Conservation (phyloP, 352 stramenopile species). For the Aphanomyces invadans region DNA sequence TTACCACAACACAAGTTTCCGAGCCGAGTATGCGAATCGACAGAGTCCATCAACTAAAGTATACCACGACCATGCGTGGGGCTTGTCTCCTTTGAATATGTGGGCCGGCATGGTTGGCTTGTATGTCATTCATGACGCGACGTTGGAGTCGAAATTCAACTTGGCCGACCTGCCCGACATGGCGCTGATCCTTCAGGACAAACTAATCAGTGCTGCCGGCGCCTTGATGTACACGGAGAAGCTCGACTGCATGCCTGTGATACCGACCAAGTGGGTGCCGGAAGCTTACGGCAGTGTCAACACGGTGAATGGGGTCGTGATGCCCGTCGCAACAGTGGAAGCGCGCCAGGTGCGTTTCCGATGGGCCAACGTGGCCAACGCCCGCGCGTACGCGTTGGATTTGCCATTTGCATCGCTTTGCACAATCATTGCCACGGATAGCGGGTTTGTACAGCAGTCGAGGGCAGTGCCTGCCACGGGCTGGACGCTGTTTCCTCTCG, state of each 20-base stretch:
- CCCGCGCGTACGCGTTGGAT: slow-evolving; percentile 61
- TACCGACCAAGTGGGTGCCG: slow-evolving; percentile 43
- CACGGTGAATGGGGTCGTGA: slow-evolving; percentile 59
- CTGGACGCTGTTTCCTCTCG: slow-evolving; percentile 40
- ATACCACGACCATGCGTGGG: slow-evolving; percentile 68
- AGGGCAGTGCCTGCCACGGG: slow-evolving; percentile 19
- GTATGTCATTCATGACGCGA: slow-evolving; percentile 54
- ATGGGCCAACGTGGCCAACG: slow-evolving; percentile 52
- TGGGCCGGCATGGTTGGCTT: slow-evolving; percentile 57
- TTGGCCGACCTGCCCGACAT: slow-evolving; percentile 40
- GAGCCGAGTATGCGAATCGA: slow-evolving; percentile 54
- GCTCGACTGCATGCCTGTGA: slow-evolving; percentile 37
- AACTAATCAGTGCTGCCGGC: slow-evolving; percentile 45
- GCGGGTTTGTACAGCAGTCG: slow-evolving; percentile 44
- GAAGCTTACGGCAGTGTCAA: slow-evolving; percentile 59
- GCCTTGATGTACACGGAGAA: slow-evolving; percentile 62
- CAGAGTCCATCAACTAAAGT: slow-evolving; percentile 60
- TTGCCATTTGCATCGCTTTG: slow-evolving; percentile 56
- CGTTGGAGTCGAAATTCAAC: slow-evolving; percentile 39
- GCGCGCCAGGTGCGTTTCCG: slow-evolving; percentile 51
- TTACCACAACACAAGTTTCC: slow-evolving; percentile 59
- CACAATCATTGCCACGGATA: slow-evolving; percentile 51
- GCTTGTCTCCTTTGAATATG: slow-evolving; percentile 52
- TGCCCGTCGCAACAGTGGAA: slow-evolving; percentile 54
- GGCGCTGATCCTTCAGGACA: slow-evolving; percentile 44